These are phyloP conservation scores for Candida oleophila DNA, from an alignment of 805 yeast species.

Conservation along the genomic window DNA sequence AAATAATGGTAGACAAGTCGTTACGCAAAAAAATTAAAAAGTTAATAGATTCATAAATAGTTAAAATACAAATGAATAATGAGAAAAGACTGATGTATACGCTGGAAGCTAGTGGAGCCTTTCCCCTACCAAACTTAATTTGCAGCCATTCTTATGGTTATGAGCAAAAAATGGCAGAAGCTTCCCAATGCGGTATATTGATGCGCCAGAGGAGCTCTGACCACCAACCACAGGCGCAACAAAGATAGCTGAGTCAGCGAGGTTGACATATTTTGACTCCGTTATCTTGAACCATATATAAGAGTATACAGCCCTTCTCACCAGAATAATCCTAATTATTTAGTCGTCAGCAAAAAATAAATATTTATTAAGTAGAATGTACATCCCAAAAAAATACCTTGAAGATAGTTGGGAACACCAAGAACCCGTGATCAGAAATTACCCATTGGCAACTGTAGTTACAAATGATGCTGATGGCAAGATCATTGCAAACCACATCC, in stretches of 20 bases:
- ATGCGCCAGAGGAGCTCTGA: background rate
- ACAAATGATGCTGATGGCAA: slow-evolving; percentile 38
- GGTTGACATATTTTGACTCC: background rate
- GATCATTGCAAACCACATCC: slow-evolving; percentile 55
- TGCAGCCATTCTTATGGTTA: background rate
- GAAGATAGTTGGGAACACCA: slow-evolving; percentile 36
- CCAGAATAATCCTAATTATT: no score
- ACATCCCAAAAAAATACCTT: slow-evolving; percentile 33
- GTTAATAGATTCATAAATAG: background rate
- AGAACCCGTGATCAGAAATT: slow-evolving; percentile 39
- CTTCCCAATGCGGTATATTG: background rate
- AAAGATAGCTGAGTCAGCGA: slow-evolving; percentile 3
- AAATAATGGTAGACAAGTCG: background rate
- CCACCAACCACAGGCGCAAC: background rate
- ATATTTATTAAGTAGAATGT: slow-evolving; percentile 34
- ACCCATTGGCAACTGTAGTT: slow-evolving; percentile 55
- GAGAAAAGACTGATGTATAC: no score
- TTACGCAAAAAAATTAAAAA: background rate
- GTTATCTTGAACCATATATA: background rate
- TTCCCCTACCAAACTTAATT: background rate
- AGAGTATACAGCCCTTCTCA: no score
- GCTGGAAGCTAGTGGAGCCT: no score
- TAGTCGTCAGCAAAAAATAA: background rate
- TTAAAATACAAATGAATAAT: background rate
- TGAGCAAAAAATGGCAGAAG: no score